These are phyloP conservation scores for Neofusicoccum laricinum DNA, from an alignment of 2,329 filamentous ascomycete species.

Conservation along the genomic window DNA sequence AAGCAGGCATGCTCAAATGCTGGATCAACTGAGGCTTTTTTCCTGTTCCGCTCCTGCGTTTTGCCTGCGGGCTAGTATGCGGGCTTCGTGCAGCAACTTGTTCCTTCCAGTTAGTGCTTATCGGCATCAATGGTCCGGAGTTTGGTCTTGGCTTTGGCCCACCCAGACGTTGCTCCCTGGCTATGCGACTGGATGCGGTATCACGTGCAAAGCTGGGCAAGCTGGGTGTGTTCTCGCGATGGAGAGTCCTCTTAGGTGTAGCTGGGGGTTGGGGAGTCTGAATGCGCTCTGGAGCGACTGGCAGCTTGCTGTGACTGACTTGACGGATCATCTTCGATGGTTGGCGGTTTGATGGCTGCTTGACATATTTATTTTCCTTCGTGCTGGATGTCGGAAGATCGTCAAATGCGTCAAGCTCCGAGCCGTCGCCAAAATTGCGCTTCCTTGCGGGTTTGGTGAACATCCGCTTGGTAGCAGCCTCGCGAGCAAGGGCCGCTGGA, in stretches of 20 bases:
- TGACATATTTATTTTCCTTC: conserved; percentile 77
- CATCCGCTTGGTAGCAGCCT: conserved; percentile 62
- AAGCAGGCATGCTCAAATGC: conserved; percentile 72
- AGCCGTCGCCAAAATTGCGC: conserved; percentile 84
- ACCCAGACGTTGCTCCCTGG: conserved; percentile 59
- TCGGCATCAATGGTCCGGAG: conserved; percentile 48
- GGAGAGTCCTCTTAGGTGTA: conserved; percentile 56
- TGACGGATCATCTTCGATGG: conserved; percentile 61
- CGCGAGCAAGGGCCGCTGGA: conserved; percentile 48
- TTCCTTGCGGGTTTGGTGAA: conserved; percentile 69
- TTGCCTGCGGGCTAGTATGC: conserved; percentile 48
- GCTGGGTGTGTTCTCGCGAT: conserved; percentile 54
- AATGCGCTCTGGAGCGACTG: conserved; percentile 42
- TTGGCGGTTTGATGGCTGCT: conserved; percentile 69
- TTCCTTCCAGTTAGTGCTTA: conserved; percentile 60
- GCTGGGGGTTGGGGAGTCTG: conserved; percentile 44
- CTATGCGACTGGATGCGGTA: conserved; percentile 64
- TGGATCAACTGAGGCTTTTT: conserved; percentile 88
- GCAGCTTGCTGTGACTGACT: conserved; percentile 44
- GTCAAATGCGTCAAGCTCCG: conserved; percentile 89
- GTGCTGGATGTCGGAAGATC: conserved; percentile 86
- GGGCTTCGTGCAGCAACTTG: conserved; percentile 51
- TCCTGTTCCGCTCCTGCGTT: conserved; percentile 49
- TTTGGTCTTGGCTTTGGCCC: conserved; percentile 42
- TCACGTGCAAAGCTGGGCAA: conserved; percentile 67